Evolutionary conservation across 2,329 filamentous ascomycete genomes (phyloP), one percentile per base, ranked within the genome.

Genomic region (Arachnomyces sp.): DNA sequence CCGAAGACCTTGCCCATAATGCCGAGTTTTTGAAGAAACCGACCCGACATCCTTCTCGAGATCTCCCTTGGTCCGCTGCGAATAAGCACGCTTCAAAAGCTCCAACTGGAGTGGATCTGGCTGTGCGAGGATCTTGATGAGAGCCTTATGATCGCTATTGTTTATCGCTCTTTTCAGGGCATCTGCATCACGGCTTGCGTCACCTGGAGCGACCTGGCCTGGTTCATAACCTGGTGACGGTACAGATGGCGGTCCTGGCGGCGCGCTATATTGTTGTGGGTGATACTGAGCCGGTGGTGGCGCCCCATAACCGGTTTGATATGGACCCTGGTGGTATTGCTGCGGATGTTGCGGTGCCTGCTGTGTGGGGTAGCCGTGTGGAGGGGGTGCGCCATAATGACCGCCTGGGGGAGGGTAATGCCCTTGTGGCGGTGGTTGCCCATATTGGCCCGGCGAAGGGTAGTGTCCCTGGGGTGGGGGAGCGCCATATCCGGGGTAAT

Each of bases 131-230:
- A 79, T 65, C 4, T 69, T 66, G 47, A 90, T 87, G 15, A 94
- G 66, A 0, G 72, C 62, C 54, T 77, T 81, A 60, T 93, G 84
- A 52, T 93, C 77, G 0, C 85, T 92, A 0, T 84, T 85, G 61
- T 92, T 92, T 84, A 93, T 92, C 4, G 87, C 84, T 49, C 73
- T 73, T 34, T 84, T 76, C 16, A 90, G 67, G 4, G 70, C 75
- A 41, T 84, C 74, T 0, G 84, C 81, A 48, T 87, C 79, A 25
- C 69, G 65, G 5, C 64, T 70, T 17, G 76, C 78, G 49, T 89
- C 77, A 16, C 74, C 68, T 32, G 82, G 79, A 30, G 76, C 69
- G 52, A 82, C 80, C 14, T 76, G 74, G 28, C 49, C 43, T 0
- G 81, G 71, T 7, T 79, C 79, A 54, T 92, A 93, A 29, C 86